These are phyloP conservation scores for Teunomyces aglyptinius DNA, from an alignment of 805 yeast species.

Conservation along the genomic window DNA sequence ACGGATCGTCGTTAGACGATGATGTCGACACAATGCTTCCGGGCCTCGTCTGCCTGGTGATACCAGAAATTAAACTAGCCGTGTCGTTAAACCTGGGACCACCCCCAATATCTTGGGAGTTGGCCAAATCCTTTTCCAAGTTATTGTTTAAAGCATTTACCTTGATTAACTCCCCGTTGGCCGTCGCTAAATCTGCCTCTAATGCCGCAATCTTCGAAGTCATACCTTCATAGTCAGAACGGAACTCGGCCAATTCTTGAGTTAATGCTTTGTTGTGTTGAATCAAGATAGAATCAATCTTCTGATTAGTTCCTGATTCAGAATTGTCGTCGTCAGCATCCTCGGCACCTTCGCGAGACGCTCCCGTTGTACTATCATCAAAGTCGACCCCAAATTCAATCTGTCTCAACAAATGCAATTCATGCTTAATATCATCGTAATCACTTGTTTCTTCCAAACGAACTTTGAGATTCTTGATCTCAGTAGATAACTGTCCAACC, in stretches of 20 bases:
- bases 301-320: slow-evolving; percentile 19
- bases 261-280: slow-evolving; percentile 72
- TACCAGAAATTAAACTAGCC: slow-evolving; percentile 66
- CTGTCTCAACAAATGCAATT: slow-evolving; percentile 66
- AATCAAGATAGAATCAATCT: slow-evolving; percentile 59
- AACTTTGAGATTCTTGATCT: slow-evolving; percentile 48
- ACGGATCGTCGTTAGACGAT: slow-evolving; percentile 25
- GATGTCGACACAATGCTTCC: slow-evolving; percentile 16
- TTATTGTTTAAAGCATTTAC: slow-evolving; percentile 51
- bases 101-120: slow-evolving; percentile 44
- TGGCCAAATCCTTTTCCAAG: slow-evolving; percentile 72
- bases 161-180: slow-evolving; percentile 38
- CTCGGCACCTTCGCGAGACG: slow-evolving; percentile 19
- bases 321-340: slow-evolving; percentile 27
- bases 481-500: slow-evolving; percentile 45
- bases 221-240: slow-evolving; percentile 57
- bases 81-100: slow-evolving; percentile 55
- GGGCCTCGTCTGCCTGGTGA: slow-evolving; percentile 32
- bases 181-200: slow-evolving; percentile 31
- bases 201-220: slow-evolving; percentile 39
- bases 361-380: slow-evolving; percentile 20
- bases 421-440: slow-evolving; percentile 78
- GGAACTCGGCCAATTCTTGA: slow-evolving; percentile 61
- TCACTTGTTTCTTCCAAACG: slow-evolving; percentile 56
- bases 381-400: slow-evolving; percentile 65